Conservation (phyloP, 495 filamentous ascomycete species). For the Neurospora discreta region DNA sequence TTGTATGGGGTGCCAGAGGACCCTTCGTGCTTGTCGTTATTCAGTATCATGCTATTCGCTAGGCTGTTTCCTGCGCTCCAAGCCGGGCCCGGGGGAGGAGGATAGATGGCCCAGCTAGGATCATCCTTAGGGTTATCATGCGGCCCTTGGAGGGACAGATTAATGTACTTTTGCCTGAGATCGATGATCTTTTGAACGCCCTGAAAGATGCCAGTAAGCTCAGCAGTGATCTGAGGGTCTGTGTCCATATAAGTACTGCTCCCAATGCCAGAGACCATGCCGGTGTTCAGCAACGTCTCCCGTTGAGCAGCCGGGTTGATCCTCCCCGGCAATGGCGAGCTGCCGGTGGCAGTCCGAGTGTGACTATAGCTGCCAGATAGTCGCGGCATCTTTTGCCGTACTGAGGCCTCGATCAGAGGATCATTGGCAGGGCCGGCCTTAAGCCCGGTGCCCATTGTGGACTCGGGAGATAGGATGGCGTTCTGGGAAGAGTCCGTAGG, state of each 20-base stretch:
- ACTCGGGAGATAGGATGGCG: constrained; percentile 8
- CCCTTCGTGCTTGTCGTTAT: constrained; percentile 19
- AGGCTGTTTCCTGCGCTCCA: constrained; percentile 56
- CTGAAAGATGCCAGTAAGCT: constrained; percentile 72
- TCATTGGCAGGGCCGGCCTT: constrained; percentile 5
- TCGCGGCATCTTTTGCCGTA: not conserved
- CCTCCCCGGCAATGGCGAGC: constrained; percentile 20
- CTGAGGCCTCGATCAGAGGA: not conserved
- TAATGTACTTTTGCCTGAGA: constrained; percentile 79
- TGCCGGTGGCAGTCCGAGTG: constrained; percentile 1
- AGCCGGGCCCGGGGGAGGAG: constrained; percentile 76
- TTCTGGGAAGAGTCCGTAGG: constrained; percentile 10
- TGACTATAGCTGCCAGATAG: constrained; percentile 7
- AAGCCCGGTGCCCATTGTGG: not conserved
- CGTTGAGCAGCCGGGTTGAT: constrained; percentile 16
- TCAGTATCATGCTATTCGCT: constrained; percentile 43
- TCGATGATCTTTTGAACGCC: constrained; percentile 78
- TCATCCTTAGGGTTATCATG: constrained; percentile 81
- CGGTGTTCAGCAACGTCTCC: constrained; percentile 18
- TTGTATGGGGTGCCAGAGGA: constrained; percentile 12
- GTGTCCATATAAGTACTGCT: constrained; percentile 39
- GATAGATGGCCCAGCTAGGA: constrained; percentile 78
- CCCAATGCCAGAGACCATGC: constrained; percentile 19
- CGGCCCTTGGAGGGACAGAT: constrained; percentile 69
- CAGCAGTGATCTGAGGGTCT: constrained; percentile 63